Evolutionary conservation across 2,329 filamentous ascomycete species (phyloP).

Genomic region (Metarhizium robertsii): DNA sequence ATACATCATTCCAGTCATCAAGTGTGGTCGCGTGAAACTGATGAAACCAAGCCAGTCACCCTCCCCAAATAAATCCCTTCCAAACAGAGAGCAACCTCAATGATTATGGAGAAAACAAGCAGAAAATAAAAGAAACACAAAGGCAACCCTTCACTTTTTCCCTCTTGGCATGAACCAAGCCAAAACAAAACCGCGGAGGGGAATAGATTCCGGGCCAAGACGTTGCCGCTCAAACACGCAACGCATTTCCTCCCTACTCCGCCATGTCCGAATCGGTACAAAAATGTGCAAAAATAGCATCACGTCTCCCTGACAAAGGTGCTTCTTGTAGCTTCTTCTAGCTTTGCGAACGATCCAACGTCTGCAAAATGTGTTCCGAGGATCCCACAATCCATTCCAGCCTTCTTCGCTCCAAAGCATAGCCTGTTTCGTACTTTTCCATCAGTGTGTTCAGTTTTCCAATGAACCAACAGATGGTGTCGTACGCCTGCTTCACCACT

Average conservation of each 20-base stretch:
- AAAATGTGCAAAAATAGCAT: conserved; percentile 1
- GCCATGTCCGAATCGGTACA: not conserved
- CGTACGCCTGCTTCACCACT: conserved; percentile 15
- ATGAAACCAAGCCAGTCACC: not conserved
- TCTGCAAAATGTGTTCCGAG: conserved; percentile 25
- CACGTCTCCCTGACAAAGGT: not conserved
- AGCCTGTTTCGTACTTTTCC: conserved; percentile 23
- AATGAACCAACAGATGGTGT: conserved; percentile 30
- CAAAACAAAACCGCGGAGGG: conserved; percentile 1
- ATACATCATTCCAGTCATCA: conserved; percentile 19
- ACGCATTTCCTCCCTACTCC: conserved; percentile 1
- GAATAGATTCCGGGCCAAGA: not conserved
- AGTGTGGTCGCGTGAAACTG: conserved; percentile 3
- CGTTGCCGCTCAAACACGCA: not conserved
- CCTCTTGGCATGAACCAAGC: not conserved
- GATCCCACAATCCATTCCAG: conserved; percentile 29
- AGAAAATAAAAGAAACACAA: not conserved
- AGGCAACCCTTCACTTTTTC: not conserved
- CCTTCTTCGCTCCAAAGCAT: conserved; percentile 27
- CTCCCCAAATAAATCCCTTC: not conserved
- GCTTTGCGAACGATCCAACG: conserved; percentile 18
- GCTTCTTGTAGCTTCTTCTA: conserved; percentile 9
- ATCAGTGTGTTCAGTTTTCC: conserved; percentile 25
- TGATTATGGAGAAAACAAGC: not conserved
- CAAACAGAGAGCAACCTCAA: not conserved